Evolutionary conservation across 768 basidiomycete genomes (phyloP), one percentile per base, ranked within the genome.

Genomic region (Pholiota microspora): DNA sequence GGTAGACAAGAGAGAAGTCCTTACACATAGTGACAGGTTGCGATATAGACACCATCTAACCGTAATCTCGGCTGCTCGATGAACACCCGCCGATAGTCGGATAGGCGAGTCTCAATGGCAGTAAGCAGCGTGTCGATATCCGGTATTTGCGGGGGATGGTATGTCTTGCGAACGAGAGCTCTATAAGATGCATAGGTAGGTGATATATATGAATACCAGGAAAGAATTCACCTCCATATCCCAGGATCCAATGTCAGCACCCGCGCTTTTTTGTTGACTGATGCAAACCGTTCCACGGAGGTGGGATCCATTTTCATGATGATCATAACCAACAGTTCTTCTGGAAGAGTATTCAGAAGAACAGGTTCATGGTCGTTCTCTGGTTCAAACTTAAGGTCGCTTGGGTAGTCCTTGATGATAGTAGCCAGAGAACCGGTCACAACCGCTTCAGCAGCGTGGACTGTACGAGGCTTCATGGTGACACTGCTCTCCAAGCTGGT

Each of bases 11-110:
- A n/a, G 45, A 16, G 42, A 34, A n/a, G 25, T 48, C 69, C 84
- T 57, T 67, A 90, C 89, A 87, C 74, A 61, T 92, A 96, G 68
- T 94, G 93, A 64, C 93, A 95, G 16, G 91, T 88, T 18, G 92
- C 86, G 49, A 97, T 94, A 67, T 96, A 96, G 8, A 93, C 85
- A 1, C 94, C 94, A 56, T 96, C 94, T 58, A 88, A 67, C 34
- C 94, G 84, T 45, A 96, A 68, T 45, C 94, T 81, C 12, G 93
- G 92, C 54, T 92, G 89, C 68, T 94, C 89, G 38, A 96, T 81
- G 67, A 82, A 92, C 7, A 89, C 71, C 16, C 84, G 85, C 34
- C 94, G 81, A 71, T 84, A 94, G 66, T 92, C 83, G 46, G 73
- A 78, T 45, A 69, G 65, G 66, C 83, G 85, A n/a, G 69, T 70